Evolutionary conservation across 805 yeast species (phyloP), one percentile per base, ranked within the genome.

Genomic region (Cyberlindnera petersonii): DNA sequence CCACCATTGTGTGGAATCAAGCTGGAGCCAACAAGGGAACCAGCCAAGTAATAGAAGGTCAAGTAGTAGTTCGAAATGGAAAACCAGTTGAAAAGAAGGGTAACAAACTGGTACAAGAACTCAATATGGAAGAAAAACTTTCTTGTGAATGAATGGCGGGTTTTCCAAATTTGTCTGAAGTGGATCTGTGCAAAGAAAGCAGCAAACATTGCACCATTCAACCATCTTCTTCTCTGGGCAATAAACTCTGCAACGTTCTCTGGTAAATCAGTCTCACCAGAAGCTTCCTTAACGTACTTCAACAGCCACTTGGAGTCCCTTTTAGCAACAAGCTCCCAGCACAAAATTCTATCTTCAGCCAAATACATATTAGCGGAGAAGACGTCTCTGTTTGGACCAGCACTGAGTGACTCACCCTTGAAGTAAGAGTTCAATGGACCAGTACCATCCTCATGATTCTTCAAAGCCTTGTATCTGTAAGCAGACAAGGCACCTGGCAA

Each of bases 201-300:
- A 1, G 99, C 98, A 66, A 93, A 93, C 58, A 93, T 75, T 2
- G 98, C 95, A 60, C 99, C 99, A 62, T 91, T 91, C 45, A 91
- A 74, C 98, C 98, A 91, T 70, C 98, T 80, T 68, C 98, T 82
- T 68, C 98, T 82, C 67, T 91, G 98, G 40, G 93, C 77, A 37
- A 91, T 86, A 56, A 93, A 87, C 58, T 93, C 98, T n/a, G 96
- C 83, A 31, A 89, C 72, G n/a, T 74, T 70, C 56, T 89, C 97
- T 7, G 98, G 98, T 35, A 88, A 96, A 74, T 91, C 98, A 2
- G 98, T 91, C 61, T 89, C 97, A 52, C 96, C 98, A 35, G 81
- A 82, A 13, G 97, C 97, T 53, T 79, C 87, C 53, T 85, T 84
- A 39, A 91, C 97, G 59, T 88, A 91, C 55, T 88, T 85, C 53